phyloP scores from a whole-genome alignment of 192 early-diverging fungal species.

The Coemansia sp. region DNA sequence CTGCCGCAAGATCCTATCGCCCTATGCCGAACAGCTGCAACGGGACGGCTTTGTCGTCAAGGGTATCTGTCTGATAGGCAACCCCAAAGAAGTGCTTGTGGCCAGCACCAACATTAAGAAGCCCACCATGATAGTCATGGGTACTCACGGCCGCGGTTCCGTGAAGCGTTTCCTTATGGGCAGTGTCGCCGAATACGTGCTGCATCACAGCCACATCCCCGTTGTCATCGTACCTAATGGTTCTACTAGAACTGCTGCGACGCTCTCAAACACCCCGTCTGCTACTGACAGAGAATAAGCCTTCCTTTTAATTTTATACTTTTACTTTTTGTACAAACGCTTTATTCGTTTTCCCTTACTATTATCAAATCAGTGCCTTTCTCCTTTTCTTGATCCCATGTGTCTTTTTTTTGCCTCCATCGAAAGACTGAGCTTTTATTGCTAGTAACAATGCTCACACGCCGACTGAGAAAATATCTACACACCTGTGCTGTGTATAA shows the following conservation, averaged over 20 bases:
- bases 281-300: constrained; percentile 11
- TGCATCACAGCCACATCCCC: constrained; percentile 64
- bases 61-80: constrained; percentile 48
- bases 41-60: constrained; percentile 50
- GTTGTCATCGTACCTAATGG: constrained; percentile 63
- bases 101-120: constrained; percentile 49
- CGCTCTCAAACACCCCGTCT: too few species aligned
- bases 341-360: not conserved
- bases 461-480: too few species aligned
- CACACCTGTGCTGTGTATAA: too few species aligned
- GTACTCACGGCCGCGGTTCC: constrained; percentile 62
- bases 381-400: too few species aligned
- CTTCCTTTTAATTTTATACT: not conserved
- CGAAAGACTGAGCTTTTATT: not conserved
- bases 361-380: not conserved
- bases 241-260: constrained; percentile 8
- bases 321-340: constrained; percentile 5
- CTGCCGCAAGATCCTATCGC: constrained; percentile 36
- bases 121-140: constrained; percentile 66
- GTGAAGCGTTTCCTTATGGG: constrained; percentile 66
- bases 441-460: too few species aligned
- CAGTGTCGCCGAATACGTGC: constrained; percentile 62
- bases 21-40: constrained; percentile 42
- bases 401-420: not conserved
- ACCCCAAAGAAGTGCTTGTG: constrained; percentile 50